Evolutionary conservation across 164 flowering plant genomes (phyloP).

Genomic region (Chimonanthus salicifolius): DNA sequence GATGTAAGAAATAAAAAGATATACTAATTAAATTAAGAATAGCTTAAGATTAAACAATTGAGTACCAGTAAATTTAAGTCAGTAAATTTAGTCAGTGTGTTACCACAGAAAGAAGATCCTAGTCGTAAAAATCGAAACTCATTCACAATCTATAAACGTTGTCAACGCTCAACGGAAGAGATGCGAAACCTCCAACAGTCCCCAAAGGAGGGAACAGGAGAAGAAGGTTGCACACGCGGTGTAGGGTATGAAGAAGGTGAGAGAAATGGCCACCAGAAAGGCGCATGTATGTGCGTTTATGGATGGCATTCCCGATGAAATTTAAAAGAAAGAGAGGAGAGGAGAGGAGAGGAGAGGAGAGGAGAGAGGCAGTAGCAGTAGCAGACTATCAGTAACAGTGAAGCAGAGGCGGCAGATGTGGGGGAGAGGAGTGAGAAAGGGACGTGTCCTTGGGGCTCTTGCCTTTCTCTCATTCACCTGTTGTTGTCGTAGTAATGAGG

Average conservation of each 20-base stretch:
- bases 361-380: constrained; percentile 42
- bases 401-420: constrained; percentile 55
- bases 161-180: no score
- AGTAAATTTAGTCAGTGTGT: not conserved
- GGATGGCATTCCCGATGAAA: constrained; percentile 35
- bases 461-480: constrained; percentile 51
- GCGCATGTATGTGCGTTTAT: constrained; percentile 11
- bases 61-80: no score
- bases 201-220: not conserved
- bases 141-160: no score
- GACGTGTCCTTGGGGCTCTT: constrained; percentile 62
- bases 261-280: not conserved
- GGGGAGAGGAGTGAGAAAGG: constrained; percentile 52
- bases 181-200: no score
- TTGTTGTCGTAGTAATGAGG: constrained; percentile 50
- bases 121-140: not conserved
- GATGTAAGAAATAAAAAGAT: no score
- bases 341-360: constrained; percentile 14
- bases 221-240: not conserved
- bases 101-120: not conserved
- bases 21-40: no score
- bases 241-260: not conserved
- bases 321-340: constrained; percentile 55
- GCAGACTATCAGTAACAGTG: not conserved
- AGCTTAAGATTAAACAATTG: no score